Evolutionary conservation across 169 alveolate species (phyloP), one percentile per base, ranked within the genome.

Genomic region (Plasmodium berghei): DNA sequence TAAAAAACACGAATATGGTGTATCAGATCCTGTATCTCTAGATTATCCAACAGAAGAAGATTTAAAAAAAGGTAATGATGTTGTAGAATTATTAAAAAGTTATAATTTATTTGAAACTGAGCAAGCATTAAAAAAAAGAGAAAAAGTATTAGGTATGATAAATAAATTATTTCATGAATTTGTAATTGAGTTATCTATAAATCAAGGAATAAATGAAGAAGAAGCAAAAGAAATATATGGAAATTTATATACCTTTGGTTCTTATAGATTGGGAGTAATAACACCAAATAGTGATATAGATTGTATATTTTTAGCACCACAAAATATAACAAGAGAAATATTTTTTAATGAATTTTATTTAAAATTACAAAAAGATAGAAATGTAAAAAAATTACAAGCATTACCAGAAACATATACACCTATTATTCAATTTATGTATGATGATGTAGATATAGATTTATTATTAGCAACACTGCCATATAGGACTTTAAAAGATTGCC

Each of bases 241-340:
- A 5, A 96, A 96, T 69, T 93, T 98, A 48, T 96, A 97, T 72
- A 96, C 99, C 9, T 97, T 98, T 92, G 99, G 99, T 14, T 97
- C 99, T 16, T 98, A 99, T 92, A 83, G 99, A 70, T 93, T 99
- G 34, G 99, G 99, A 24, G 98, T 99, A 46, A 98, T 97, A 16
- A 96, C 98, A 2, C 99, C 99, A 0, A 99, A 98, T 48, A 97
- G 99, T 72, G 99, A 99, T 93, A 97, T 99, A 40, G 99, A 99
- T 94, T 97, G 98, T 62, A 93, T 98, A n/a, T 98, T 99, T 72
- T 98, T 99, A 61, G 99, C 99, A 61, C 99, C 99, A 16, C 96
- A 97, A 56, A 96, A 97, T 80, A 96, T 98, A 49, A 93, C 99
- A 0, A 95, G 99, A 22, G 99, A 97, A 18, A 94, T 98, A 26